Percentiles rank a stretch among this genome's conserved stretches.
phyloP scores from a whole-genome alignment of 371 early-diverging fungal species.

The Mycotypha africana region DNA sequence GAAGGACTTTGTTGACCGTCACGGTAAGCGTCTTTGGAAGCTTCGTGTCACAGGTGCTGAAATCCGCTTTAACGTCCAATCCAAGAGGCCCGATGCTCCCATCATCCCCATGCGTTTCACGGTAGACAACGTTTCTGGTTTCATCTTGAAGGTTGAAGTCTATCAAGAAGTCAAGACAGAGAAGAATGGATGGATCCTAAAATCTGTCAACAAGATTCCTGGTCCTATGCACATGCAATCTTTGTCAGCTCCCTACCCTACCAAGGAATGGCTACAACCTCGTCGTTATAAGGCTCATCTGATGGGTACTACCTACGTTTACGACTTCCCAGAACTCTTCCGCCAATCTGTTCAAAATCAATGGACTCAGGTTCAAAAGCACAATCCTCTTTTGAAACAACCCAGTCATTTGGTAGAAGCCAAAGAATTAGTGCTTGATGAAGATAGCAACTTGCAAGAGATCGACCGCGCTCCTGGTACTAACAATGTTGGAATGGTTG shows the following conservation, averaged over 20 bases:
- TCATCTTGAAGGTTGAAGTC: conserved; percentile 84
- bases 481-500: conserved; percentile 96
- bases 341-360: conserved; percentile 69
- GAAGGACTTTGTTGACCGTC: conserved; percentile 87
- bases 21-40: conserved; percentile 93
- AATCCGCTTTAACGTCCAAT: conserved; percentile 87
- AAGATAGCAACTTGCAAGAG: conserved; percentile 72
- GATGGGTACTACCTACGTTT: conserved; percentile 97
- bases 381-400: conserved; percentile 46
- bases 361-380: conserved; percentile 68
- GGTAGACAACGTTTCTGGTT: conserved; percentile 88
- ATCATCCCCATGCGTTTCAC: conserved; percentile 88
- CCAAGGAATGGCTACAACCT: conserved; percentile 95
- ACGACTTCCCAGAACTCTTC: conserved; percentile 97
- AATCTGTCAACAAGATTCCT: conserved; percentile 63
- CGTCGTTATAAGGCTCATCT: conserved; percentile 96
- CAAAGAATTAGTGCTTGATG: conserved; percentile 87
- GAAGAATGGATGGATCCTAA: conserved; percentile 68
- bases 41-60: conserved; percentile 92
- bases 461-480: conserved; percentile 82
- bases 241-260: conserved; percentile 80
- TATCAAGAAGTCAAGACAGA: conserved; percentile 85
- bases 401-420: conserved; percentile 74
- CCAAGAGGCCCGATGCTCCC: conserved; percentile 54
- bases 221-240: conserved; percentile 85